Conservation (phyloP, 1,139 yeast genomes). For the Arxiozyma slooffiae region DNA sequence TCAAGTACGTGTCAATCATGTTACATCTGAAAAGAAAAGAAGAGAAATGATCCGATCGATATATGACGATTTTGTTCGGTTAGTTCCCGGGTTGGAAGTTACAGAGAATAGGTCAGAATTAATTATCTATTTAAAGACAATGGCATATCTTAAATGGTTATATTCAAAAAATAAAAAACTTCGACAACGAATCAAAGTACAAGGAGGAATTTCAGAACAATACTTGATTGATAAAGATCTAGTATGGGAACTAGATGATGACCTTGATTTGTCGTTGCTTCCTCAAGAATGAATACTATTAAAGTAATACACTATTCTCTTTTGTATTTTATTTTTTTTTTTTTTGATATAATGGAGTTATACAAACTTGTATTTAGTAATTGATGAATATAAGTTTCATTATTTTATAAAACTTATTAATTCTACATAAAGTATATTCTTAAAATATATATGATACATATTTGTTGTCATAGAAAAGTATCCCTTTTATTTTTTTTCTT, state of each 20-base stretch:
- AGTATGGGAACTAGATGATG: constrained; percentile 12
- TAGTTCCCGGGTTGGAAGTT: constrained; percentile 33
- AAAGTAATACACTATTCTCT: too few relatives aligned
- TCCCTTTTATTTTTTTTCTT: too few relatives aligned
- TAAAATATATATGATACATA: too few relatives aligned
- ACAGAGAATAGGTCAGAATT: constrained; percentile 35
- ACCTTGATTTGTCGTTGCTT: not conserved
- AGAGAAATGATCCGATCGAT: constrained; percentile 34
- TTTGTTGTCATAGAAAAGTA: not conserved
- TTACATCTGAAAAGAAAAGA: constrained; percentile 35
- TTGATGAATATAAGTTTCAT: too few relatives aligned
- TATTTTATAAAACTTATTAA: too few relatives aligned
- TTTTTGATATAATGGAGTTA: not conserved
- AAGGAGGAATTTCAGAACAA: constrained; percentile 2
- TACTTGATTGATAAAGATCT: constrained; percentile 2
- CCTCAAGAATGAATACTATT: not conserved
- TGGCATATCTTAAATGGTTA: constrained; percentile 26
- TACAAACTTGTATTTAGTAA: not conserved
- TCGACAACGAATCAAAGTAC: constrained; percentile 12
- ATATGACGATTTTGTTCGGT: constrained; percentile 33
- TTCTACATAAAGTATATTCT: not conserved
- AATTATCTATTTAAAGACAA: constrained; percentile 29
- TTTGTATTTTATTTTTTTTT: too few relatives aligned
- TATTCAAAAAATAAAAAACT: constrained; percentile 22
- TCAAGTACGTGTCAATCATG: constrained; percentile 36